phyloP scores from a whole-genome alignment of 2,329 filamentous ascomycete species.

The Kalmusia sp. region DNA sequence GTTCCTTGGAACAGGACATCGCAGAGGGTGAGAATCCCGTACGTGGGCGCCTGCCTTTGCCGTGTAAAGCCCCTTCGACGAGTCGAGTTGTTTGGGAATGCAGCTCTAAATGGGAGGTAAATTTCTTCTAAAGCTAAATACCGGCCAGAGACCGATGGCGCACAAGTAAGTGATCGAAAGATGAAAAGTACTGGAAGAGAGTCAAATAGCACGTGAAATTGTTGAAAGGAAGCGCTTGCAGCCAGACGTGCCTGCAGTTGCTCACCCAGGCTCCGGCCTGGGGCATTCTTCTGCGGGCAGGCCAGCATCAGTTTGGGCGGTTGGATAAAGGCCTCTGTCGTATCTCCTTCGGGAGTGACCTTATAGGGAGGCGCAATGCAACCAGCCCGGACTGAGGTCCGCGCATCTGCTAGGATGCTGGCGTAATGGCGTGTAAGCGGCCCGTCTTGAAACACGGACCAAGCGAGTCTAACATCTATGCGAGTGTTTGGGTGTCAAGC shows the following conservation, averaged over 20 bases:
- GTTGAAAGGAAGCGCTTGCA: conserved; percentile 19
- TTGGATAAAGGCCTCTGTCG: conserved; percentile 46
- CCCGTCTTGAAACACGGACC: conserved; percentile 52
- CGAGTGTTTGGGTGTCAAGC: conserved; percentile 53
- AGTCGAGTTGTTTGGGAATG: conserved; percentile 56
- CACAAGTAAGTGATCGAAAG: conserved; percentile 17
- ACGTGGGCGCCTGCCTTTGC: conserved; percentile 31
- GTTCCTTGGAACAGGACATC: conserved; percentile 50
- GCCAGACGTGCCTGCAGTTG: conserved; percentile 18
- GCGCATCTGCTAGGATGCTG: conserved; percentile 46
- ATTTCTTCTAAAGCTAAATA: conserved; percentile 40
- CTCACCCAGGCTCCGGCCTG: conserved; percentile 17
- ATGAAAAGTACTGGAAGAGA: conserved; percentile 20
- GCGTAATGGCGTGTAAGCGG: conserved; percentile 50
- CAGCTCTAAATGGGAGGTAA: conserved; percentile 54
- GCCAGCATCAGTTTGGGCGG: conserved; percentile 48
- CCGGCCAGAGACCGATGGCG: conserved; percentile 15
- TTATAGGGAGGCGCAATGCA: conserved; percentile 23
- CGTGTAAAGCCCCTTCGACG: conserved; percentile 50
- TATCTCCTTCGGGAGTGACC: conserved; percentile 32
- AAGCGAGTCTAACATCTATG: conserved; percentile 25
- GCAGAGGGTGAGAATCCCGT: conserved; percentile 49
- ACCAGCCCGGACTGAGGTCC: conserved; percentile 29
- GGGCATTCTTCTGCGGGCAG: conserved; percentile 40
- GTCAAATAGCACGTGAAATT: conserved; percentile 18